These are phyloP conservation scores for Filosporella fistucella DNA, from an alignment of 495 filamentous ascomycete species.

Conservation along the genomic window DNA sequence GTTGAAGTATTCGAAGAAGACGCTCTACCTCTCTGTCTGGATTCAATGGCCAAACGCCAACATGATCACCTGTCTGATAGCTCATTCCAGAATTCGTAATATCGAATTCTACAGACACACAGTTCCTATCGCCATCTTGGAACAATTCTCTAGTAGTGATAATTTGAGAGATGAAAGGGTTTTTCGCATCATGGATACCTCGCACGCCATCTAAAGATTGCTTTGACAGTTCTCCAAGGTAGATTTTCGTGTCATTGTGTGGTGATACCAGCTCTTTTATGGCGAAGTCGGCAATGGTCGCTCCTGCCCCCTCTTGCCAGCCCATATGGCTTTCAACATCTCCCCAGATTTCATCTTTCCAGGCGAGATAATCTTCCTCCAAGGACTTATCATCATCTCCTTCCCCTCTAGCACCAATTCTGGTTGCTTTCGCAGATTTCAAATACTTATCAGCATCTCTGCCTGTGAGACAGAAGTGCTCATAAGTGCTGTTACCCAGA, in stretches of 20 bases:
- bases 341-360: constrained; percentile 15
- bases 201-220: background rate
- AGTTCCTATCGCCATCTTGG: background rate
- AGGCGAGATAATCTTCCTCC: constrained; percentile 18
- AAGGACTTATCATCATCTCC: constrained; percentile 16
- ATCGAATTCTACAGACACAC: constrained; percentile 12
- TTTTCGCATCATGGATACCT: too few species aligned
- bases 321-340: background rate
- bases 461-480: too few species aligned
- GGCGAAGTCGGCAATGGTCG: too few species aligned
- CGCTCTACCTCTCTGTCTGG: constrained; percentile 9
- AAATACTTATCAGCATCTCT: too few species aligned
- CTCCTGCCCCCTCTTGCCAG: too few species aligned
- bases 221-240: background rate
- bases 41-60: constrained; percentile 11
- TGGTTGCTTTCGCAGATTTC: too few species aligned
- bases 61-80: constrained; percentile 16
- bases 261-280: too few species aligned
- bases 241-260: too few species aligned
- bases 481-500: too few species aligned
- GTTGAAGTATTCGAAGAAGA: constrained; percentile 9
- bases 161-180: constrained; percentile 7
- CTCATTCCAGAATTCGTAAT: constrained; percentile 2
- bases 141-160: constrained; percentile 6
- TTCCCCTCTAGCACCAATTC: constrained; percentile 5